Percentiles rank a stretch among this genome's conserved stretches.
Conservation (phyloP, 2,329 filamentous ascomycete genomes). For the Colletotrichum melonis region DNA sequence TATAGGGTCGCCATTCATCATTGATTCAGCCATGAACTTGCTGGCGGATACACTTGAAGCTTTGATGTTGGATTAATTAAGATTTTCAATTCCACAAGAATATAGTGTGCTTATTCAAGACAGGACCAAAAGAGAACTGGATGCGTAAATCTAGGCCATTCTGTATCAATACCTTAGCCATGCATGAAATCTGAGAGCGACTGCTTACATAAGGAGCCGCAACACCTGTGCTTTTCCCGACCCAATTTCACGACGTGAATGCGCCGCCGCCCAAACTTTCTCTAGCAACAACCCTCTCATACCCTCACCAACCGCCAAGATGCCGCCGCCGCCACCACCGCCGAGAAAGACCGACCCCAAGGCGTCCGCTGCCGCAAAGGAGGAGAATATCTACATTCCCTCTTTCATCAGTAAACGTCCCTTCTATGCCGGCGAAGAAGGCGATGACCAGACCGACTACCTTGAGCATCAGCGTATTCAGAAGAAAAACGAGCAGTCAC, state of each 20-base stretch:
- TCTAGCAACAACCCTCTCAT: background rate
- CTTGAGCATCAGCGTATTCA: conserved; percentile 95
- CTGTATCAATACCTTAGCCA: background rate
- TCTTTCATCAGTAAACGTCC: conserved; percentile 98
- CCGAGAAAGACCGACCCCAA: conserved; percentile 46
- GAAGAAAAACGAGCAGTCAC: conserved; percentile 78
- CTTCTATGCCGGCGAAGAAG: conserved; percentile 89
- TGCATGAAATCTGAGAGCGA: background rate
- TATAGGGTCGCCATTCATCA: no score
- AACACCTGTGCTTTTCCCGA: background rate
- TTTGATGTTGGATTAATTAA: no score
- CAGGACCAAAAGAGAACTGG: background rate
- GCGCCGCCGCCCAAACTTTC: background rate
- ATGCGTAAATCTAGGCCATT: background rate
- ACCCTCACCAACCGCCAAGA: conserved; percentile 9
- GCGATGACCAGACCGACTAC: conserved; percentile 83
- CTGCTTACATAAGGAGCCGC: background rate
- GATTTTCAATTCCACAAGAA: no score
- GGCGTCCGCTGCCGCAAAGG: conserved; percentile 69
- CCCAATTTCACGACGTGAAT: conserved; percentile 7
- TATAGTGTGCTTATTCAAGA: background rate
- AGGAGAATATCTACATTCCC: conserved; percentile 98
- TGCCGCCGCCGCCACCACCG: conserved; percentile 44
- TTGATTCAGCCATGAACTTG: no score
- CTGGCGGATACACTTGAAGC: no score